These are phyloP conservation scores for Botrytis aclada DNA, from an alignment of 2,329 filamentous ascomycete genomes.

Conservation along the genomic window DNA sequence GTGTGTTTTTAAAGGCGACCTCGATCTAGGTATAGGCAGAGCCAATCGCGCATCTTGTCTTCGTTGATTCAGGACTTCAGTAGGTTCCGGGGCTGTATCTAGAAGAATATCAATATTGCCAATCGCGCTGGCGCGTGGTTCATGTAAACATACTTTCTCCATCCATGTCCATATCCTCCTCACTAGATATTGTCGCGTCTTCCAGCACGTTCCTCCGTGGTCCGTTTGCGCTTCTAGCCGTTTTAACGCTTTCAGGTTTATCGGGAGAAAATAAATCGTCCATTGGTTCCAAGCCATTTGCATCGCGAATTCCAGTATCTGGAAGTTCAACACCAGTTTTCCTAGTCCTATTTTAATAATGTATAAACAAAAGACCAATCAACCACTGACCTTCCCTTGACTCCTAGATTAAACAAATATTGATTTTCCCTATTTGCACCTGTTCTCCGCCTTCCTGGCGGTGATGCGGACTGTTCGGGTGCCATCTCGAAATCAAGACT, in stretches of 20 bases:
- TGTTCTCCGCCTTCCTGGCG: slow-evolving; percentile 31
- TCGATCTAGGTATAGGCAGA: slow-evolving; percentile 37
- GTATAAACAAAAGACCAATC: not conserved
- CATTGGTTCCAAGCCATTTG: slow-evolving; percentile 86
- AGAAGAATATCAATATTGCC: slow-evolving; percentile 22
- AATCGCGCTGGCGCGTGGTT: not conserved
- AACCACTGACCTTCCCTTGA: slow-evolving; percentile 46
- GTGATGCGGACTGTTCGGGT: slow-evolving; percentile 17
- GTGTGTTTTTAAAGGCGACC: slow-evolving; percentile 39
- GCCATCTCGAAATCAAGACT: slow-evolving; percentile 11
- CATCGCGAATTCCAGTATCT: slow-evolving; percentile 78
- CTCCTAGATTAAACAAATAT: slow-evolving; percentile 49
- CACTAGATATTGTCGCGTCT: slow-evolving; percentile 45
- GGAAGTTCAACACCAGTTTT: slow-evolving; percentile 85
- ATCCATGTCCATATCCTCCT: slow-evolving; percentile 61
- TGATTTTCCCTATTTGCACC: slow-evolving; percentile 40
- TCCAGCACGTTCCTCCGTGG: slow-evolving; percentile 37
- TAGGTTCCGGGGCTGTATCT: slow-evolving; percentile 51
- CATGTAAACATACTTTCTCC: slow-evolving; percentile 48
- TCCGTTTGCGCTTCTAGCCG: slow-evolving; percentile 21
- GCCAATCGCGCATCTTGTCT: slow-evolving; percentile 30
- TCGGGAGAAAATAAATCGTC: slow-evolving; percentile 84
- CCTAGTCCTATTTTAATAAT: slow-evolving; percentile 46
- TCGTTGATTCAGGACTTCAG: slow-evolving; percentile 43
- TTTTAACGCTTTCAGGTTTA: slow-evolving; percentile 42